phyloP scores from a whole-genome alignment of 1,284 basidiomycete genomes.

The Erythrobasidium hasegawianum region DNA sequence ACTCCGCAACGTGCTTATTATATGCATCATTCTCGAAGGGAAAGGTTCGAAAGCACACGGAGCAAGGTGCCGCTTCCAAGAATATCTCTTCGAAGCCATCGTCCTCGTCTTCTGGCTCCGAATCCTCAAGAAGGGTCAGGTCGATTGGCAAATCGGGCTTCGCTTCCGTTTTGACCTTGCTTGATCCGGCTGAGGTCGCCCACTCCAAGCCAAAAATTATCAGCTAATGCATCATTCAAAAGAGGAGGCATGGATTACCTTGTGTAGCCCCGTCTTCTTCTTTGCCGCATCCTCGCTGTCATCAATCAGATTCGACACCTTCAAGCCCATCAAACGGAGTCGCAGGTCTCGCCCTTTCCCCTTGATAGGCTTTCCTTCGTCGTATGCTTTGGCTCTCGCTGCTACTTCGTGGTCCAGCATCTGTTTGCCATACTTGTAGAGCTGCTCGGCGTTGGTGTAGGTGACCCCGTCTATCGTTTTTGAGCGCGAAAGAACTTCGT shows the following conservation, averaged over 20 bases:
- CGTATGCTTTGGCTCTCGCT: conserved; percentile 7
- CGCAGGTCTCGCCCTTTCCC: conserved; percentile 37
- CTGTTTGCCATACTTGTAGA: conserved; percentile 66
- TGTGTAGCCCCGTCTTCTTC: conserved; percentile 18
- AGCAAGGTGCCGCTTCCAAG: conserved; percentile 26
- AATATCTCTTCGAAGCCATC: conserved; percentile 25
- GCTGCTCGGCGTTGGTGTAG: conserved; percentile 35
- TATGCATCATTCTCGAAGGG: conserved; percentile 21
- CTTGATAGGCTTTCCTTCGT: conserved; percentile 30
- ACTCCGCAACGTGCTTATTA: conserved; percentile 6
- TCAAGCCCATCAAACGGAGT: conserved; percentile 41
- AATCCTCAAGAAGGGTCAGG: conserved; percentile 12
- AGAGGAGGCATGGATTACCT: too few relatives aligned
- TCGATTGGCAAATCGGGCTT: conserved; percentile 11
- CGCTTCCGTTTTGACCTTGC: background rate
- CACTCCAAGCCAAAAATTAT: too few relatives aligned
- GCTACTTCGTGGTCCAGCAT: conserved; percentile 64
- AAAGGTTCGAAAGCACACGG: conserved; percentile 14
- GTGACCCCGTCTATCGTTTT: conserved; percentile 59
- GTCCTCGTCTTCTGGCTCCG: conserved; percentile 18
- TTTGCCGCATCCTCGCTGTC: conserved; percentile 26
- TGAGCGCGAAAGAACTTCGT: conserved; percentile 75
- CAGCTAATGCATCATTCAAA: too few relatives aligned
- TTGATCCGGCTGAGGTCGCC: background rate
- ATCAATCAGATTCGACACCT: conserved; percentile 41